phyloP scores from a whole-genome alignment of 257 asterid species.

The Penstemon eatonii region DNA sequence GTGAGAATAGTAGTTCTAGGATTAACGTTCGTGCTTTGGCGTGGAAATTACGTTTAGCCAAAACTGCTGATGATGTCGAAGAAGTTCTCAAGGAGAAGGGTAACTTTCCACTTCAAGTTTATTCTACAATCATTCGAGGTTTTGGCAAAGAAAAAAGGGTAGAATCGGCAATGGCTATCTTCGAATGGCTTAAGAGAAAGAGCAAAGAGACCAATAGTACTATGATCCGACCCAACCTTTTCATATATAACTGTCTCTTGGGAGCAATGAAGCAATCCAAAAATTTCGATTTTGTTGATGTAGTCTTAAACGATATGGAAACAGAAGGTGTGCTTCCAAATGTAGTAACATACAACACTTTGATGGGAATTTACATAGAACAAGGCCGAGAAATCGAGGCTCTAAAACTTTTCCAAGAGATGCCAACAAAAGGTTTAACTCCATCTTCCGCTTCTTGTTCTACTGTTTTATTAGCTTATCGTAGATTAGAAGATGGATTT shows the following conservation, averaged over 20 bases:
- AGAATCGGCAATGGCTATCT: constrained; percentile 62
- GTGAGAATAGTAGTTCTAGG: constrained; percentile 26
- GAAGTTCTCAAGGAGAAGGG: constrained; percentile 55
- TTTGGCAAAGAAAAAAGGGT: constrained; percentile 75
- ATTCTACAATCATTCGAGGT: constrained; percentile 67
- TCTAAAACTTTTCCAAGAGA: constrained; percentile 55
- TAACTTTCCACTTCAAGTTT: constrained; percentile 79
- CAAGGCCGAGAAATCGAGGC: constrained; percentile 74
- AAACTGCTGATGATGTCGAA: constrained; percentile 71
- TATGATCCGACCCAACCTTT: constrained; percentile 49
- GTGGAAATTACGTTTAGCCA: constrained; percentile 43
- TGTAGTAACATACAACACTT: constrained; percentile 69
- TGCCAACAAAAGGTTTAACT: constrained; percentile 55
- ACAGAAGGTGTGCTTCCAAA: constrained; percentile 59
- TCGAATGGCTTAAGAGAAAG: constrained; percentile 77
- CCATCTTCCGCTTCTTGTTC: constrained; percentile 89
- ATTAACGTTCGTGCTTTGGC: constrained; percentile 72
- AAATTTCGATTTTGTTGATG: constrained; percentile 48
- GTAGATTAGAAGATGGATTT: constrained; percentile 71
- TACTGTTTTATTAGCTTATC: constrained; percentile 65
- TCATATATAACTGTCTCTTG: constrained; percentile 72
- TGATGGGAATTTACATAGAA: constrained; percentile 74
- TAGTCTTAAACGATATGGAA: constrained; percentile 58
- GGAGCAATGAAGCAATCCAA: constrained; percentile 71
- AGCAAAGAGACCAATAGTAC: constrained; percentile 43